Percentiles rank a stretch among this genome's conserved stretches.
These are phyloP conservation scores for Canna indica DNA, from an alignment of 176 grass and related monocot species.

Conservation along the genomic window DNA sequence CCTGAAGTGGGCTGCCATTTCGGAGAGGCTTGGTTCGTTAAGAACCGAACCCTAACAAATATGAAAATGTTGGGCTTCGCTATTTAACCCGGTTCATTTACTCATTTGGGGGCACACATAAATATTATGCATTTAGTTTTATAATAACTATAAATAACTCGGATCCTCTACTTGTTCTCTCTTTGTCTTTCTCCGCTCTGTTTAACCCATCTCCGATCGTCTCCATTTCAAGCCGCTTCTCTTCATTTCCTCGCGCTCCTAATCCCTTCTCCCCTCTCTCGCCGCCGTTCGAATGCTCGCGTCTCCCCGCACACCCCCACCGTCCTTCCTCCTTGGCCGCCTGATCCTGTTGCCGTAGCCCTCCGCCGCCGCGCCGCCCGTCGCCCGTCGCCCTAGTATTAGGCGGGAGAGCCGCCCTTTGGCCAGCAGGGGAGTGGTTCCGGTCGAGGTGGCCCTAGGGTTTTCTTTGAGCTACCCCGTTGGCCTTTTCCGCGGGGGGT, in stretches of 20 bases:
- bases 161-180: not conserved
- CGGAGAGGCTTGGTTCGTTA: too few species aligned
- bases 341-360: not conserved
- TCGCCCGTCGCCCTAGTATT: not conserved
- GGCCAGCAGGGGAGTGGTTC: not conserved
- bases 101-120: too few species aligned
- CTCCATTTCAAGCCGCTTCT: not conserved
- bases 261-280: not conserved
- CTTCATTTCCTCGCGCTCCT: not conserved
- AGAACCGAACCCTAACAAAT: too few species aligned
- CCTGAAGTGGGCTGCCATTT: too few species aligned
- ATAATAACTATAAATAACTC: too few species aligned
- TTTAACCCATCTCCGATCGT: slow-evolving; percentile 1
- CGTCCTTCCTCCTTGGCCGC: not conserved
- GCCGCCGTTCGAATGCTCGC: not conserved
- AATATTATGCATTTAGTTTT: too few species aligned
- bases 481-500: not conserved
- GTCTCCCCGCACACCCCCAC: not conserved
- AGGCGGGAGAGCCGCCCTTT: not conserved
- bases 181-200: not conserved
- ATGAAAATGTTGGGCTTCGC: too few species aligned
- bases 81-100: too few species aligned
- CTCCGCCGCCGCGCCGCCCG: not conserved
- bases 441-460: not conserved
- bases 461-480: not conserved